phyloP scores from a whole-genome alignment of 2,329 filamentous ascomycete genomes.

The Trichothecium sympodiale region DNA sequence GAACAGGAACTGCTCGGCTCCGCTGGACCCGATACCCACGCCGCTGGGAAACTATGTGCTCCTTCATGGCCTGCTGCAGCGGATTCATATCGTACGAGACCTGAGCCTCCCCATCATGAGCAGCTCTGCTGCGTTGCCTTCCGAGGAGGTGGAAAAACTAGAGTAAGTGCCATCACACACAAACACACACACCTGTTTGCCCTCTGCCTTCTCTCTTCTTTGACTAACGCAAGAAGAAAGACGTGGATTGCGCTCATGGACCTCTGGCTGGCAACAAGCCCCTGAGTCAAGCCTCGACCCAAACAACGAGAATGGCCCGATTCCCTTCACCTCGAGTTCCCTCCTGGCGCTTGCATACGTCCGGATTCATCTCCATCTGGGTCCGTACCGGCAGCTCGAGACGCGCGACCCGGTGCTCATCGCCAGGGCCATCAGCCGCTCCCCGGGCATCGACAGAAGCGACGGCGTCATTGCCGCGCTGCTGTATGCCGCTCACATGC shows the following conservation, averaged over 20 bases:
- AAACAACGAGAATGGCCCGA: conserved; percentile 27
- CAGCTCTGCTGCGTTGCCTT: conserved; percentile 17
- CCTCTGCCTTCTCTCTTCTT: background rate
- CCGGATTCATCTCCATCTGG: conserved; percentile 32
- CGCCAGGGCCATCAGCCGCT: conserved; percentile 22
- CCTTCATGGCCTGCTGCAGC: conserved; percentile 23
- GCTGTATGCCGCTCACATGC: conserved; percentile 40
- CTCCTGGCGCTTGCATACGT: conserved; percentile 34
- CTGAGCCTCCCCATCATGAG: conserved; percentile 22
- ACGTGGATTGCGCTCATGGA: conserved; percentile 23
- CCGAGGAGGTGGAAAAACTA: conserved; percentile 23
- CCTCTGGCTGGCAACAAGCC: conserved; percentile 25
- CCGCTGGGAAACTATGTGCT: conserved; percentile 25
- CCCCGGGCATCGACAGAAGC: conserved; percentile 31
- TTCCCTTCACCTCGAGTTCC: conserved; percentile 32
- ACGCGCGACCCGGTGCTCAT: conserved; percentile 29
- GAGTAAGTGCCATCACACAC: conserved; percentile 14
- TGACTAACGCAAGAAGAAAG: conserved; percentile 8
- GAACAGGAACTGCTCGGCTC: conserved; percentile 14
- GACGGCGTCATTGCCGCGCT: conserved; percentile 36
- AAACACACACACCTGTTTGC: no score
- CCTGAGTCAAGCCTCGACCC: conserved; percentile 26
- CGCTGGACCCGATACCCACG: conserved; percentile 22
- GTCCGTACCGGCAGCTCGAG: conserved; percentile 29
- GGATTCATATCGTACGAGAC: conserved; percentile 26